phyloP scores from a whole-genome alignment of 2,329 filamentous ascomycete genomes.

The Fusarium floridanum region DNA sequence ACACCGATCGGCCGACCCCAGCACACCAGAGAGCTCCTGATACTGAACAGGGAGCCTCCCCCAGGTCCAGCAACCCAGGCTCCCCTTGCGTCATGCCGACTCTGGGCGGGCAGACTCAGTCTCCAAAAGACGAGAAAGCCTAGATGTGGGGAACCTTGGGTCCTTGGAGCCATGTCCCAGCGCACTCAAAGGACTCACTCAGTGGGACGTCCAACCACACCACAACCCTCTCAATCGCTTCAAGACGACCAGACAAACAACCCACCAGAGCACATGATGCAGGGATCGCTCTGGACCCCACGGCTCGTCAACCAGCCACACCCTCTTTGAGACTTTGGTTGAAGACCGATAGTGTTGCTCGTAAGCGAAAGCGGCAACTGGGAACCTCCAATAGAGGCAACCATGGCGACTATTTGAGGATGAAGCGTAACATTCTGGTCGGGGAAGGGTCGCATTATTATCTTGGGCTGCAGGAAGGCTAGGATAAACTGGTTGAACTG shows the following conservation, averaged over 20 bases:
- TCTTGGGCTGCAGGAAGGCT: conserved; percentile 25
- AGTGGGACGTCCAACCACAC: conserved; percentile 4
- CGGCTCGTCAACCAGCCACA: conserved; percentile 24
- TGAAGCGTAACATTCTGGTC: conserved; percentile 20
- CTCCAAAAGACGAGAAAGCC: conserved; percentile 41
- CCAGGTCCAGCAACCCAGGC: conserved; percentile 27
- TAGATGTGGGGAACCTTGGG: conserved; percentile 42
- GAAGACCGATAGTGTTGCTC: conserved; percentile 18
- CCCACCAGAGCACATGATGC: conserved; percentile 21
- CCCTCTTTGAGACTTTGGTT: conserved; percentile 35
- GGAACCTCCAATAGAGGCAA: conserved; percentile 36
- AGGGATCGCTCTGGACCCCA: conserved; percentile 38
- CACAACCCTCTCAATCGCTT: neutral
- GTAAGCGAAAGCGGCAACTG: conserved; percentile 36
- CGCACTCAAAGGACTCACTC: neutral
- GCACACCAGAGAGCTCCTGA: conserved; percentile 12
- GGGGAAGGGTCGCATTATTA: conserved; percentile 29
- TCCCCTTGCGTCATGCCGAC: conserved; percentile 44
- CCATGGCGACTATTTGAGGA: conserved; percentile 12
- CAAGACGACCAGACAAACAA: conserved; percentile 3
- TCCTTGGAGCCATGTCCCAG: conserved; percentile 18
- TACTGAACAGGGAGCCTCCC: conserved; percentile 12
- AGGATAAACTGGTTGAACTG: conserved; percentile 26
- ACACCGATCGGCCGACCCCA: conserved; percentile 42
- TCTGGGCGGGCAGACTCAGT: conserved; percentile 41